A percentile compares a stretch with the other conserved stretches of the same genome.
Evolutionary conservation across 371 early-diverging fungal genomes (phyloP).

Genomic region (Apophysomyces trapeziformis): DNA sequence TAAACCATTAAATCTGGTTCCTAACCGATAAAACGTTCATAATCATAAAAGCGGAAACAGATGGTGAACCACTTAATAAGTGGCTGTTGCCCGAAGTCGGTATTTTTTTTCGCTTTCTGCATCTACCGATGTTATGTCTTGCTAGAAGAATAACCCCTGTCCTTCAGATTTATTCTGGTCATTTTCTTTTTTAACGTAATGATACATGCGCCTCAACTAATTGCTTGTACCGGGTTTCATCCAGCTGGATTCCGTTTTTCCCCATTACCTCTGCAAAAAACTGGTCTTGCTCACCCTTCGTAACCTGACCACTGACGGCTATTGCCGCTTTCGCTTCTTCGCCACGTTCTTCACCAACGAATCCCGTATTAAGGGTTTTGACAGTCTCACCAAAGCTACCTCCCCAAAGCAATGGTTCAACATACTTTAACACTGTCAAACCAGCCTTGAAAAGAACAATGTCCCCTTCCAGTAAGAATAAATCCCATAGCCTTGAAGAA

Average conservation of each 20-base stretch:
- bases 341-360: conserved; percentile 29
- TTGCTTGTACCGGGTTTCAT: conserved; percentile 43
- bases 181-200: conserved; percentile 5
- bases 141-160: too few relatives aligned
- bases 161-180: too few relatives aligned
- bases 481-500: conserved; percentile 53
- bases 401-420: conserved; percentile 55
- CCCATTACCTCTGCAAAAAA: conserved; percentile 57
- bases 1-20: too few relatives aligned
- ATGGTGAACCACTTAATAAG: too few relatives aligned
- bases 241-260: conserved; percentile 40
- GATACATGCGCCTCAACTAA: conserved; percentile 38
- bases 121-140: too few relatives aligned
- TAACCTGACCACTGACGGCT: conserved; percentile 53
- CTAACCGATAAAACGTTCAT: too few relatives aligned
- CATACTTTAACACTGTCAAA: conserved; percentile 49
- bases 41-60: too few relatives aligned
- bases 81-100: too few relatives aligned
- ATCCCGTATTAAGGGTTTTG: conserved; percentile 36
- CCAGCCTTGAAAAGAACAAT: conserved; percentile 53
- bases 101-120: too few relatives aligned
- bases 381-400: conserved; percentile 55
- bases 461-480: conserved; percentile 54
- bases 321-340: conserved; percentile 42
- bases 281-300: conserved; percentile 50